phyloP scores from a whole-genome alignment of 139 green algal species.

The Zygnema circumcarinatum region DNA sequence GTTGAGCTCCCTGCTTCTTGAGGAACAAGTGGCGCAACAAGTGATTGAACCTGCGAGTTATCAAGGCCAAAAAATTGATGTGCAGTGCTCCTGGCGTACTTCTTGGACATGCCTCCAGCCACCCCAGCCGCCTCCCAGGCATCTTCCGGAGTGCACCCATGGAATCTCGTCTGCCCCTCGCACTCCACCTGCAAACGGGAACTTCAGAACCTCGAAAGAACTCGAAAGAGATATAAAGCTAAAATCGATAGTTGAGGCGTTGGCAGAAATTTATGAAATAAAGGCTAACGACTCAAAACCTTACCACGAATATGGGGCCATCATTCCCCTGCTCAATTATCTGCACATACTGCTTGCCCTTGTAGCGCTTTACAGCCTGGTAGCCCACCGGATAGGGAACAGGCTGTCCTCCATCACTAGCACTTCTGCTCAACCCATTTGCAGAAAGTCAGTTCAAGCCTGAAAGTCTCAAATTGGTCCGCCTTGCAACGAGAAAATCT shows the following conservation, averaged over 20 bases:
- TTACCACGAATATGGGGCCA: not conserved
- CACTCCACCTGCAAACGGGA: not conserved
- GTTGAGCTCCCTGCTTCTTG: not conserved
- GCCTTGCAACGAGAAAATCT: not conserved
- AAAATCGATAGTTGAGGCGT: no score
- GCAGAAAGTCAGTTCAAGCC: not conserved
- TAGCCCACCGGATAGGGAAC: not conserved
- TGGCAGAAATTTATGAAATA: no score
- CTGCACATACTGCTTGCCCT: not conserved
- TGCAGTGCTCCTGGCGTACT: not conserved
- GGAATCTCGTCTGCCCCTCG: not conserved
- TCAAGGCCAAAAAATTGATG: not conserved
- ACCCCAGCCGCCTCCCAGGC: not conserved
- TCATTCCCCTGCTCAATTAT: not conserved
- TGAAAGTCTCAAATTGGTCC: not conserved
- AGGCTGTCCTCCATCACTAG: not conserved
- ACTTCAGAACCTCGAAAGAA: no score
- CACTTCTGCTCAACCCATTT: not conserved
- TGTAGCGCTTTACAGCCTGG: not conserved
- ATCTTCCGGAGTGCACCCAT: not conserved
- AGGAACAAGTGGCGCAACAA: not conserved
- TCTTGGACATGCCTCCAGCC: not conserved
- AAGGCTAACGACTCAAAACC: no score
- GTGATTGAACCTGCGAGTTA: not conserved
- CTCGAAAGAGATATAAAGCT: no score